Evolutionary conservation across 2,329 filamentous ascomycete species (phyloP).

Genomic region (Colletotrichum musae): DNA sequence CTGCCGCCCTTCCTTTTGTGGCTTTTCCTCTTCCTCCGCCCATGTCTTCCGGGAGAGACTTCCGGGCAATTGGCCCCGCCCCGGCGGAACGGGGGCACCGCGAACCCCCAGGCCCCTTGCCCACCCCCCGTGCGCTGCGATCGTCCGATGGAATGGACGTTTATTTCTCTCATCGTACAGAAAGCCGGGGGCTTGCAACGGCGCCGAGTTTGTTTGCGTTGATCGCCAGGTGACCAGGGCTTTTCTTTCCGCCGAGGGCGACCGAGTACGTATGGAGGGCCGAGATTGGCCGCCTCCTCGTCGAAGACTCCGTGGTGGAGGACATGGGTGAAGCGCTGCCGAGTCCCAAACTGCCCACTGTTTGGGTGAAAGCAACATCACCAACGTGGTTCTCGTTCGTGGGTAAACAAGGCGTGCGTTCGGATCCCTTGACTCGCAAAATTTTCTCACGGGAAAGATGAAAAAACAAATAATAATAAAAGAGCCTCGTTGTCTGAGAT

Average conservation of each 20-base stretch:
- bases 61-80: constrained; percentile 26
- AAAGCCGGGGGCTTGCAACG: not conserved
- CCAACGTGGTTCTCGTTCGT: not conserved
- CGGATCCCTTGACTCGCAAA: constrained; percentile 13
- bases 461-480: constrained; percentile 32
- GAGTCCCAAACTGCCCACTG: not conserved
- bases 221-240: not conserved
- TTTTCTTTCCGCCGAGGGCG: not conserved
- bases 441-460: not conserved
- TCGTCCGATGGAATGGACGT: constrained; percentile 23
- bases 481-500: constrained; percentile 32
- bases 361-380: not conserved
- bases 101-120: not conserved
- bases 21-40: not conserved
- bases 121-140: not conserved
- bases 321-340: not conserved
- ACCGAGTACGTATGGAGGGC: not conserved
- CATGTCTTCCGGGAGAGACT: constrained; percentile 28
- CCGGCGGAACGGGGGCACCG: constrained; percentile 6
- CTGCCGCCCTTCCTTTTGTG: not conserved
- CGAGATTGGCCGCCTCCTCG: not conserved
- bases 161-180: constrained; percentile 12
- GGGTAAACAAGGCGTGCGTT: constrained; percentile 4
- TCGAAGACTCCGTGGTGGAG: not conserved
- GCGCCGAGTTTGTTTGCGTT: not conserved